phyloP scores from a whole-genome alignment of 208 protist genomes.

The Leishmania arabica region DNA sequence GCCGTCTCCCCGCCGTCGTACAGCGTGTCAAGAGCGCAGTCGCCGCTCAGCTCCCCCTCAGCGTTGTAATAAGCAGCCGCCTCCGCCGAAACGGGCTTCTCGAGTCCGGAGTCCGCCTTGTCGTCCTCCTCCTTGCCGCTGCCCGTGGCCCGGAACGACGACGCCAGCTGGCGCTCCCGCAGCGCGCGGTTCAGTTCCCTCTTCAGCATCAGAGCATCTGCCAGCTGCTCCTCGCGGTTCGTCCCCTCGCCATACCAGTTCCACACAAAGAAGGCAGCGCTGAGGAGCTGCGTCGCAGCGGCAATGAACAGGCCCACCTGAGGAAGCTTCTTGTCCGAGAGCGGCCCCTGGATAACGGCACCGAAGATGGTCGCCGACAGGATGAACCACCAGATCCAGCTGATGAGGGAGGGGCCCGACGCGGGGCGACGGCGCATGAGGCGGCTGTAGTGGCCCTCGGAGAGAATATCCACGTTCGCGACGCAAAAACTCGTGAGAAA shows the following conservation, averaged over 20 bases:
- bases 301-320: slow-evolving; percentile 62
- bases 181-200: slow-evolving; percentile 24
- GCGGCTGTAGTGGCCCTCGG: slow-evolving; percentile 81
- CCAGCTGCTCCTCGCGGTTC: slow-evolving; percentile 56
- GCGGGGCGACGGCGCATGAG: slow-evolving; percentile 52
- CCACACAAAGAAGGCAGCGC: slow-evolving; percentile 51
- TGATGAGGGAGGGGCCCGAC: slow-evolving; percentile 60
- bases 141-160: not conserved
- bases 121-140: not conserved
- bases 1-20: not conserved
- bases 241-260: slow-evolving; percentile 76
- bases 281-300: slow-evolving; percentile 55
- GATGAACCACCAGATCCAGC: slow-evolving; percentile 79
- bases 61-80: slow-evolving; percentile 5
- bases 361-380: slow-evolving; percentile 53
- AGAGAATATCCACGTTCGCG: slow-evolving; percentile 78
- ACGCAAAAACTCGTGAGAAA: slow-evolving; percentile 64
- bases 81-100: not conserved
- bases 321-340: slow-evolving; percentile 45
- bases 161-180: not conserved
- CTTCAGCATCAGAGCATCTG: slow-evolving; percentile 34
- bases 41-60: slow-evolving; percentile 3
- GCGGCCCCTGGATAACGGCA: slow-evolving; percentile 53
- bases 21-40: slow-evolving; percentile 15
- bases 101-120: slow-evolving; percentile 9